These are phyloP conservation scores for Heteromeles arbutifolia DNA, from an alignment of 306 rosid species.

Conservation along the genomic window DNA sequence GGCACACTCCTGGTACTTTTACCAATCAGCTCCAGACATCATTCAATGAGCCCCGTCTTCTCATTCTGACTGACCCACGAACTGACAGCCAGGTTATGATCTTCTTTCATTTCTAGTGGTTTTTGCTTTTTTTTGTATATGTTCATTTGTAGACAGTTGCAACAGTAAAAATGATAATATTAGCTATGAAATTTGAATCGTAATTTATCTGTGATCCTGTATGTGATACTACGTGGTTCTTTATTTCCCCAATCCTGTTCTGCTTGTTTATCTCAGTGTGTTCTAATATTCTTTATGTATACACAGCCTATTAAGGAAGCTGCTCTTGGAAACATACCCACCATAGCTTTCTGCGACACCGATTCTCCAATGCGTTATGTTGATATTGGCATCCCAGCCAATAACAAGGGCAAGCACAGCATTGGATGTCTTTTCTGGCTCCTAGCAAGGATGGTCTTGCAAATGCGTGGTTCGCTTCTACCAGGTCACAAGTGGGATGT, in stretches of 20 bases:
- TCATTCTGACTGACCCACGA: conserved; percentile 85
- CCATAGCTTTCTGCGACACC: conserved; percentile 89
- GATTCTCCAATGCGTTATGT: conserved; percentile 85
- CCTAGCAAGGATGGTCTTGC: conserved; percentile 84
- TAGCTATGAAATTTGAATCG: not conserved
- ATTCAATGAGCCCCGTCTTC: conserved; percentile 80
- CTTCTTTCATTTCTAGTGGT: not conserved
- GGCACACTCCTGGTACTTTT: conserved; percentile 86
- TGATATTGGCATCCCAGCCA: conserved; percentile 94
- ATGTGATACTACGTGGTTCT: not conserved
- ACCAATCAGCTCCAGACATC: conserved; percentile 93
- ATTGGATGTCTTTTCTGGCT: conserved; percentile 94
- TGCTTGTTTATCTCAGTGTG: not conserved
- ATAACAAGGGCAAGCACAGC: conserved; percentile 87
- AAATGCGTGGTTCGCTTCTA: conserved; percentile 74
- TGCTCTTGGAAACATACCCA: conserved; percentile 85
- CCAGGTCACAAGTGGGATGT: conserved; percentile 82
- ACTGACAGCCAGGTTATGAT: conserved; percentile 80
- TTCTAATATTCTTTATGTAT: not conserved
- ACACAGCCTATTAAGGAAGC: conserved; percentile 90
- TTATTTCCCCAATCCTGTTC: not conserved
- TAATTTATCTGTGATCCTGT: not conserved
- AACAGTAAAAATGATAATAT: not conserved
- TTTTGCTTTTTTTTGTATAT: not conserved
- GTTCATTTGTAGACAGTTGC: not conserved